Conservation (phyloP, 768 basidiomycete genomes). For the Serendipita sp. region DNA sequence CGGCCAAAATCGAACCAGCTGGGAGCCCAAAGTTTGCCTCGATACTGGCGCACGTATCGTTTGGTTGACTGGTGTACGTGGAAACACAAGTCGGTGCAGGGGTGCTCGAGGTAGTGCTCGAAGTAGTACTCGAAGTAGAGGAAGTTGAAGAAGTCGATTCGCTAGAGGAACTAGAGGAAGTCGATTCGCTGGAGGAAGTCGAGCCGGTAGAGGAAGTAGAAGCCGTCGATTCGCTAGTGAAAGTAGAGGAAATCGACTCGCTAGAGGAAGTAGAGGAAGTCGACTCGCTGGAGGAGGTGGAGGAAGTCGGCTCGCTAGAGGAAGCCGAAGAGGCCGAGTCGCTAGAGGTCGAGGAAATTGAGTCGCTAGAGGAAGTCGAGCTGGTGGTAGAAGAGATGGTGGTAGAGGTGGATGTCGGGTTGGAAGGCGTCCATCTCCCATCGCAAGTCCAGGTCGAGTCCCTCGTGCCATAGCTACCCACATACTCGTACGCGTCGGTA, state of each 20-base stretch:
- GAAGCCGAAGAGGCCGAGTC: background rate
- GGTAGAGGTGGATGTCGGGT: background rate
- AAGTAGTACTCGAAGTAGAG: background rate
- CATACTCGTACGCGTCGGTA: background rate
- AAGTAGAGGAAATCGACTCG: background rate
- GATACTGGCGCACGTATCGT: background rate
- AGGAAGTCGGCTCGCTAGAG: too few relatives aligned
- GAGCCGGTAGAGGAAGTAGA: background rate
- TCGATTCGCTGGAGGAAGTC: background rate
- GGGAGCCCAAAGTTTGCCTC: background rate
- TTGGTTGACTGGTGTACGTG: background rate
- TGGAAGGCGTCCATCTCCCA: background rate
- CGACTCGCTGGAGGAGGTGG: too few relatives aligned
- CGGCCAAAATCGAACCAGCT: background rate
- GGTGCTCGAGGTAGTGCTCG: background rate
- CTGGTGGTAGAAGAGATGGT: too few relatives aligned
- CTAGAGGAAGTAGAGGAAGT: too few relatives aligned
- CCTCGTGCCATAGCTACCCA: background rate
- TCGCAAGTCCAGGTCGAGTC: background rate
- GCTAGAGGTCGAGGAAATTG: background rate
- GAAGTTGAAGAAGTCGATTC: too few relatives aligned
- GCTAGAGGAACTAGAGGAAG: too few relatives aligned
- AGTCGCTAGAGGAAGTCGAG: too few relatives aligned
- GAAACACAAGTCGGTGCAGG: background rate
- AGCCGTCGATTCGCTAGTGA: background rate